Evolutionary conservation across 2,329 filamentous ascomycete species (phyloP).

Genomic region (Fusarium mundagurra): DNA sequence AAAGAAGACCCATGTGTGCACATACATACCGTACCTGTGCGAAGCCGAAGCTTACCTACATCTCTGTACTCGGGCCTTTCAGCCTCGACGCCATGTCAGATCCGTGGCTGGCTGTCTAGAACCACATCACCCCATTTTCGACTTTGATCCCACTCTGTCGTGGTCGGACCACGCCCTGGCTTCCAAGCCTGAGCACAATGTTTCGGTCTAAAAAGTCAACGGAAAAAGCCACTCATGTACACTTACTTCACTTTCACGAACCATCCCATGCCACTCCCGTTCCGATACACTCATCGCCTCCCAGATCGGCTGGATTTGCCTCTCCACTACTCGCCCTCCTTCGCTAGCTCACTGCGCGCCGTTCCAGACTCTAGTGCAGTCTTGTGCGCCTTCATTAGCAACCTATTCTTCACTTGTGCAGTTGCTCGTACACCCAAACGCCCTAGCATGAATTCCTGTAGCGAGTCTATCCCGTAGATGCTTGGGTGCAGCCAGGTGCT

Average conservation of each 20-base stretch:
- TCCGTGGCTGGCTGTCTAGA: conserved; percentile 14
- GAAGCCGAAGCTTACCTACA: background rate
- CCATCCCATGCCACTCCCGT: background rate
- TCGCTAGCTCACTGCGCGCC: conserved; percentile 1
- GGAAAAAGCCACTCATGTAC: conserved; percentile 7
- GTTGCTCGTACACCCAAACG: conserved; percentile 29
- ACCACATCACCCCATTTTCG: conserved; percentile 7
- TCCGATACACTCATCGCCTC: conserved; percentile 3
- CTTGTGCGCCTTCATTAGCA: background rate
- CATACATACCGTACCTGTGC: background rate
- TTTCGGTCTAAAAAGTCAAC: background rate
- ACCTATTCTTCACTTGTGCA: conserved; percentile 2
- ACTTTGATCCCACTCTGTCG: background rate
- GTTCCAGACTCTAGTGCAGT: conserved; percentile 18
- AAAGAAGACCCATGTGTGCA: background rate
- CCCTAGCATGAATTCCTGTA: conserved; percentile 1
- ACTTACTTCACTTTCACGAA: background rate
- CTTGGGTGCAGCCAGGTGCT: background rate
- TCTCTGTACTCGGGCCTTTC: conserved; percentile 3
- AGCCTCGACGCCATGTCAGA: conserved; percentile 24
- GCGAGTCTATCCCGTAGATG: background rate
- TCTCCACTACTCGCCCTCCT: background rate
- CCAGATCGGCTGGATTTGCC: background rate
- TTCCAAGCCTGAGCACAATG: background rate
- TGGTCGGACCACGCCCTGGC: background rate